Percentiles rank a stretch among this genome's conserved stretches.
These are phyloP conservation scores for Aegilops bicornis DNA, from an alignment of 176 grass and related monocot genomes.

Conservation along the genomic window DNA sequence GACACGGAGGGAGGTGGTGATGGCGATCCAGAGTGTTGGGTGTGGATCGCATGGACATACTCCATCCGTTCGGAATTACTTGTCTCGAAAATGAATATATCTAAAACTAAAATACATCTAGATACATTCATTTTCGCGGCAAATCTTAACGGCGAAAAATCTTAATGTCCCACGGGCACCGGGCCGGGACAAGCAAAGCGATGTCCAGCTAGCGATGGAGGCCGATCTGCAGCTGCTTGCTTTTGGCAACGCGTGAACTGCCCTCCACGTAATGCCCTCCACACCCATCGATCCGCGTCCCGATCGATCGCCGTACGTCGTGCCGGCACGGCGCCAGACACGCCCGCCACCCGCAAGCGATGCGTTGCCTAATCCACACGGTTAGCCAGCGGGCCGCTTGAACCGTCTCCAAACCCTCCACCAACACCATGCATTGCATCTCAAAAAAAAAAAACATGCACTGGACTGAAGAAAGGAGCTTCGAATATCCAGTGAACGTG, in stretches of 20 bases:
- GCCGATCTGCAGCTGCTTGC: neutral
- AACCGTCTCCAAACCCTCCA: neutral
- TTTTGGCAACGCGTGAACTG: constrained; percentile 37
- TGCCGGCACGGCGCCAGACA: constrained; percentile 21
- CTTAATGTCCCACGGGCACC: too few relatives aligned
- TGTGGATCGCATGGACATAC: neutral
- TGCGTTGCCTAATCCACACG: neutral
- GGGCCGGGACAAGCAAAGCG: neutral
- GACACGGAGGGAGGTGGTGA: too few relatives aligned
- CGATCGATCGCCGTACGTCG: constrained; percentile 30
- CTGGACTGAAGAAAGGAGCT: too few relatives aligned
- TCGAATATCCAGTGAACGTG: too few relatives aligned
- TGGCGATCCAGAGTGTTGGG: too few relatives aligned
- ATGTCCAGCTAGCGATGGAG: neutral
- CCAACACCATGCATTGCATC: too few relatives aligned
- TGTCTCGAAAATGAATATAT: too few relatives aligned
- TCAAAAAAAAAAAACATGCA: too few relatives aligned
- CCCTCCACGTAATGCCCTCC: constrained; percentile 26
- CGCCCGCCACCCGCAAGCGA: neutral
- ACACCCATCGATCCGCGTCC: neutral
- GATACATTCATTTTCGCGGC: too few relatives aligned
- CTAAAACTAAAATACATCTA: too few relatives aligned
- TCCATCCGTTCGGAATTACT: too few relatives aligned
- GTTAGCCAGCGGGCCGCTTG: neutral
- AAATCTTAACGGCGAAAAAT: too few relatives aligned